Base-by-base conservation (phyloP, 73 alveolate species). In the Durusdinium trenchii region DNA sequence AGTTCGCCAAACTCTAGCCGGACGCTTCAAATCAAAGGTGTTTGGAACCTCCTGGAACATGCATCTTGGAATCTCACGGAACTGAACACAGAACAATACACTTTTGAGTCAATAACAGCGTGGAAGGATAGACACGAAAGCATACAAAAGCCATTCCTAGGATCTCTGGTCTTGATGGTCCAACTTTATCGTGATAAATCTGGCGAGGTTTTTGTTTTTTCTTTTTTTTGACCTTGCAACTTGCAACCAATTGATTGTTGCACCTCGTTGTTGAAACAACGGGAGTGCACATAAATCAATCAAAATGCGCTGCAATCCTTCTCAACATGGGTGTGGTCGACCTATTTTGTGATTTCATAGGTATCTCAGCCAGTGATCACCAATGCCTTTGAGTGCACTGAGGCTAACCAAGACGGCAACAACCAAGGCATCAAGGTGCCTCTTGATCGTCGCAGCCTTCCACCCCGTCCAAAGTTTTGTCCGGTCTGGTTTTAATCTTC, bases 391-490 rank as follows among this genome's bases (percentile, higher is more conserved):
- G 73, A 60, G 73, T 60, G 36, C 42, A 6, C 87, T 32, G 42
- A 84, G 94, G 94, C 36, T 73, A 84, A 51, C 75, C 92, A 82
- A 71, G 48, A 48, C 47, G 73, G 78, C 54, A 32, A 30, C 67
- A 75, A 84, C 52, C 94, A 51, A 36, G 50, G 71, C 67, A 9
- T n/a, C 48, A 81, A 81, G n/a, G 7, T 81, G 67, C 71, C 91
- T 46, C 43, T 47, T 46, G 54, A 50, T 67, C 91, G 76, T 50
- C 52, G 32, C 62, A 46, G 36, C 36, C 71, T 48, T 51, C 75
- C 75, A 45, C 36, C 75, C 52, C 54, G 51, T 36, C 14, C 94
- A 36, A 48, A 84, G 48, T 82, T 82, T 84, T 52, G 76, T 36
- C 14, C 75, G 40, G 94, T 51, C 94, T 84, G 76, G 94, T 84